Evolutionary conservation across 1,284 basidiomycete genomes (phyloP).

Genomic region (Amylostereum chailletii): DNA sequence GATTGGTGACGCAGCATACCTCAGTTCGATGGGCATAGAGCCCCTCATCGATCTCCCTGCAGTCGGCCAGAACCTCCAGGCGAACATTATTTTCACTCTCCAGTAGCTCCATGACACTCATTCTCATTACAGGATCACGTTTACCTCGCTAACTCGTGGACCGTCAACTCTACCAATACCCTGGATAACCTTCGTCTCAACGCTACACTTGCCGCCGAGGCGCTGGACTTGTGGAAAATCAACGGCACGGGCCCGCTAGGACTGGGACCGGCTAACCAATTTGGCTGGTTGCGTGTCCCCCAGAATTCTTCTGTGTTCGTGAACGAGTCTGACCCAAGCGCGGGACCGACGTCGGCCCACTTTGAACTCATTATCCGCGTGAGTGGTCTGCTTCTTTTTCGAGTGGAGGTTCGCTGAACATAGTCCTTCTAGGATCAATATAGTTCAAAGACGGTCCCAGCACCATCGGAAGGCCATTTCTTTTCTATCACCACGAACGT

Average conservation of each 20-base stretch:
- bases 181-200: neutral
- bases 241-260: neutral
- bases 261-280: neutral
- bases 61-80: slow-evolving; percentile 34
- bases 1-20: slow-evolving; percentile 26
- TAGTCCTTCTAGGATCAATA: neutral
- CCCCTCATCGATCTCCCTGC: slow-evolving; percentile 21
- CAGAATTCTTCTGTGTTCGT: neutral
- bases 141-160: slow-evolving; percentile 7
- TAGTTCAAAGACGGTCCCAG: neutral
- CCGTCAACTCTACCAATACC: neutral
- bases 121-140: slow-evolving; percentile 18
- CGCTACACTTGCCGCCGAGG: neutral
- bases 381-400: neutral
- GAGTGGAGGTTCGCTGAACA: neutral
- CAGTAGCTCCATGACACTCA: no score
- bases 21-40: slow-evolving; percentile 18
- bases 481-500: slow-evolving; percentile 7
- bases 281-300: neutral
- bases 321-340: slow-evolving; percentile 9
- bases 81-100: no score
- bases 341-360: slow-evolving; percentile 20
- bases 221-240: neutral
- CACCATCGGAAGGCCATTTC: slow-evolving; percentile 10
- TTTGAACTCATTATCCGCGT: slow-evolving; percentile 10